A percentile compares a stretch with the other conserved stretches of the same genome.
phyloP scores from a whole-genome alignment of 2,329 filamentous ascomycete genomes.

The Pezicula radicicola region DNA sequence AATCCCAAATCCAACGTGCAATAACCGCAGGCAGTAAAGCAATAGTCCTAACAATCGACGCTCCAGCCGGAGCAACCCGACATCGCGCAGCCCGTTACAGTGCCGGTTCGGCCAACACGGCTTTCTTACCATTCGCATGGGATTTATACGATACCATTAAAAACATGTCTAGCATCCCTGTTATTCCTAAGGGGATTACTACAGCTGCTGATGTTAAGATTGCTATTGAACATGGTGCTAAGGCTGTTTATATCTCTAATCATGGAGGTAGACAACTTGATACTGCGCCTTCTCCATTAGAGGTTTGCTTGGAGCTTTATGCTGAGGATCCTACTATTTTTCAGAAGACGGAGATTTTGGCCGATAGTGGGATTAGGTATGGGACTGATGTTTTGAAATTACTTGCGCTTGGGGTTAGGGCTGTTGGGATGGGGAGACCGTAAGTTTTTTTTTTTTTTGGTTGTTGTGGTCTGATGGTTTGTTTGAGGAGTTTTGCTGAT shows the following conservation, averaged over 20 bases:
- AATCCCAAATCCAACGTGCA: background rate
- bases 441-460: background rate
- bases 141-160: background rate
- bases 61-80: constrained; percentile 1
- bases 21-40: constrained; percentile 1
- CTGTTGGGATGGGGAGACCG: constrained; percentile 49
- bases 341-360: constrained; percentile 52
- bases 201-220: constrained; percentile 56
- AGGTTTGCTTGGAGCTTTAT: constrained; percentile 58
- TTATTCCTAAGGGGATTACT: constrained; percentile 68
- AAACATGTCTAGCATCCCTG: constrained; percentile 24
- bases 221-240: constrained; percentile 48
- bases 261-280: constrained; percentile 55
- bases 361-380: constrained; percentile 58
- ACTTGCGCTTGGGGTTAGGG: constrained; percentile 56
- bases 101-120: background rate
- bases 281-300: constrained; percentile 46
- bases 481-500: background rate
- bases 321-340: constrained; percentile 55
- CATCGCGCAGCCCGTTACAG: constrained; percentile 1
- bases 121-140: background rate
- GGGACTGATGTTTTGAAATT: constrained; percentile 64
- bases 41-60: constrained; percentile 7
- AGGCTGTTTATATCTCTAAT: constrained; percentile 65
- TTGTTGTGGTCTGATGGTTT: background rate